Evolutionary conservation across 345 rosid species (phyloP).

Genomic region (Pistacia integerrima): DNA sequence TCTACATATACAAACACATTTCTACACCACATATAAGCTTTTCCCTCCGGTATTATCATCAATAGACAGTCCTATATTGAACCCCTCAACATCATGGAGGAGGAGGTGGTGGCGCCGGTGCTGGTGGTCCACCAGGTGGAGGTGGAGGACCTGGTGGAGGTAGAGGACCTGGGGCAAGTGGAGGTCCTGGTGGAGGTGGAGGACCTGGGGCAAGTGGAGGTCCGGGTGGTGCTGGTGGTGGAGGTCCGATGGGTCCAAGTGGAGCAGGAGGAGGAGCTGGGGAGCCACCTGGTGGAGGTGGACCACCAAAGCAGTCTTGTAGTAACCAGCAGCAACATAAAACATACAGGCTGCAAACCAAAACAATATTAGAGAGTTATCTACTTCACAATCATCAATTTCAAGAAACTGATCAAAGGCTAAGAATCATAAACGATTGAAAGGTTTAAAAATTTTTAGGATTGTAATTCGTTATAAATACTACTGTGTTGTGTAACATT

Average conservation of each 20-base stretch:
- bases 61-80: too few species aligned
- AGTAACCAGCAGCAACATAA: constrained; percentile 43
- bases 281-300: constrained; percentile 8
- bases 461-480: not conserved
- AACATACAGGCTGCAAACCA: constrained; percentile 25
- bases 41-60: not conserved
- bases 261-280: not conserved
- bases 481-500: not conserved
- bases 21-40: too few species aligned
- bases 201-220: constrained; percentile 2
- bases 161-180: not conserved
- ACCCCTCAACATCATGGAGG: not conserved
- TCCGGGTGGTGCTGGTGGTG: constrained; percentile 4
- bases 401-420: too few species aligned
- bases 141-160: constrained; percentile 20
- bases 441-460: too few species aligned
- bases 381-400: too few species aligned
- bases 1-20: too few species aligned
- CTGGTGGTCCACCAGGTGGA: constrained; percentile 13
- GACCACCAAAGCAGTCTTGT: constrained; percentile 35
- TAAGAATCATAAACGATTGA: too few species aligned
- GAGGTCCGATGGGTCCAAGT: constrained; percentile 1
- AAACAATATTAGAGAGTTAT: not conserved
- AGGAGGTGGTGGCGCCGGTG: constrained; percentile 17
- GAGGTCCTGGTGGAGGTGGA: constrained; percentile 20